These are phyloP conservation scores for Aspergillus quadricinctus DNA, from an alignment of 2,329 filamentous ascomycete species.

Conservation along the genomic window DNA sequence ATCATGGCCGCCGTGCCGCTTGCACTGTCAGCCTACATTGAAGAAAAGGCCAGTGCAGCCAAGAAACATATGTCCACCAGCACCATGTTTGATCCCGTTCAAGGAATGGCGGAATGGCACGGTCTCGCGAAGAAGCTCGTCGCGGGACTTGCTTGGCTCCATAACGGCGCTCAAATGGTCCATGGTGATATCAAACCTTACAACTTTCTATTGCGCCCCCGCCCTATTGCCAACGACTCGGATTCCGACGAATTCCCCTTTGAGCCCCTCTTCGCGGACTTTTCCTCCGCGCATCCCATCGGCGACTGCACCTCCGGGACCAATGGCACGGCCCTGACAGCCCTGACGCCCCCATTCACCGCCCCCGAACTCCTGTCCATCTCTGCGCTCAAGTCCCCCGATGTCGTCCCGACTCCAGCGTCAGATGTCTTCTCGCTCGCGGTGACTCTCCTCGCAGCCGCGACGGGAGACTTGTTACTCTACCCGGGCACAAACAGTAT, in stretches of 20 bases:
- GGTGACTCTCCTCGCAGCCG: conserved; percentile 42
- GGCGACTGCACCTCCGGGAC: conserved; percentile 6
- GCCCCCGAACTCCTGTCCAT: conserved; percentile 42
- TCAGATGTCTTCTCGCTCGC: conserved; percentile 46
- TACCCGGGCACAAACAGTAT: conserved; percentile 38
- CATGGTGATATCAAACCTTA: conserved; percentile 48
- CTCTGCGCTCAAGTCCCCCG: conserved; percentile 32
- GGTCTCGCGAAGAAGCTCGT: conserved; percentile 39
- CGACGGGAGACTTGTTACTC: conserved; percentile 42
- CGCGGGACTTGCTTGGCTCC: conserved; percentile 41
- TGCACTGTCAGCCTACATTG: conserved; percentile 40
- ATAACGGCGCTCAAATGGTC: conserved; percentile 36
- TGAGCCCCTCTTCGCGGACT: conserved; percentile 43
- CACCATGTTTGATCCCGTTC: conserved; percentile 45
- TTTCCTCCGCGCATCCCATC: conserved; percentile 37
- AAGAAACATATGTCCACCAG: conserved; percentile 32
- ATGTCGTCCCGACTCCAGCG: conserved; percentile 31
- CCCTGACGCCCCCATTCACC: conserved; percentile 43
- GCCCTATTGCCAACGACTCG: conserved; percentile 7
- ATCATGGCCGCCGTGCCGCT: conserved; percentile 44
- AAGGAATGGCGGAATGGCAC: conserved; percentile 38
- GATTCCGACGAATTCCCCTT: conserved; percentile 27
- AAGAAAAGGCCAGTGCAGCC: conserved; percentile 27
- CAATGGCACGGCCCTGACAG: conserved; percentile 28
- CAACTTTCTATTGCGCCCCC: conserved; percentile 39